Base-by-base conservation (phyloP, 306 rosid species). In the Dryas octopetala region DNA sequence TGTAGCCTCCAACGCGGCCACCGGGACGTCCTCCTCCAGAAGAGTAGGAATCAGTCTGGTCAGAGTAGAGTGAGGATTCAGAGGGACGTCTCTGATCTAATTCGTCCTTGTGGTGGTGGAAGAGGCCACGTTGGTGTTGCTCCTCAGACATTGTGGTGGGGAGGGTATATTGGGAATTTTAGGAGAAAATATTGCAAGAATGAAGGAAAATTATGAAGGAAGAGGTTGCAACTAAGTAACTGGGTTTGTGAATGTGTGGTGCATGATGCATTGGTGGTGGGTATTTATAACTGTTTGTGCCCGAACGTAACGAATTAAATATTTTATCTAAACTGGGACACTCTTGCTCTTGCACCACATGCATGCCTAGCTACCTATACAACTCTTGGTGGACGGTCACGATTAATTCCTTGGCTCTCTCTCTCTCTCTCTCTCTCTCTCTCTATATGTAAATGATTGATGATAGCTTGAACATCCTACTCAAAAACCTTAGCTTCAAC, bases 91-190 rank as follows among this genome's bases (percentile, higher is more conserved):
- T 12, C 23, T 71, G 23, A 28, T 77, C 89, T 8, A n/a, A n/a
- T n/a, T 87, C 86, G 17, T 87, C 80, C 62, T 91, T 85, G 77
- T 83, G 74, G 88, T 63, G 97, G 71, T 78, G 90, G 84, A 81
- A 71, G 63, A 48, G 76, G 81, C 68, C 74, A 62, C 72, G 82
- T 73, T 66, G 84, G 74, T 76, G 86, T 76, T 63, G 76, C 78
- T 87, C 97, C 68, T 87, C 94, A 32, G 97, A 62, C 97, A 91
- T 91, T 54, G 74, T 76, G 65, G 62, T 65, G 7, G 60, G 44
- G 45, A 19, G 54, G 53, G 3, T n/a, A 17, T 23, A n/a, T 5
- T 19, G 11, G 23, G 13, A 23, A 67, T 67, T 67, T 10, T 47
- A 4, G 17, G 28, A 41, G 46, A 28, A 32, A 49, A 50, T 5